Conservation (phyloP, 2,329 filamentous ascomycete species). For the Cladosporium oxysporum region DNA sequence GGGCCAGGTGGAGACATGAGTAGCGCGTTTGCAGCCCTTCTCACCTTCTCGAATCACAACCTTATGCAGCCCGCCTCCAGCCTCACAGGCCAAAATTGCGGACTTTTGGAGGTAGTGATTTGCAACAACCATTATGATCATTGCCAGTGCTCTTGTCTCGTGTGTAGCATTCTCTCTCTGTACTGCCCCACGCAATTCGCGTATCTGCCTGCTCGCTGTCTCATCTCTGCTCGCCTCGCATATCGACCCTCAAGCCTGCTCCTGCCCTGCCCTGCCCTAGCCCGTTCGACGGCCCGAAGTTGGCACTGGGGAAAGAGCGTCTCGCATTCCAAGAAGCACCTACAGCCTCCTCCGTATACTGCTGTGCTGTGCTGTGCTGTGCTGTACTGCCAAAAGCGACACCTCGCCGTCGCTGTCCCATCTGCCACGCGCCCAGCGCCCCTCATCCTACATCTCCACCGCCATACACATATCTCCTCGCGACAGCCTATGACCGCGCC, state of each 20-base stretch:
- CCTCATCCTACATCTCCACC: not conserved
- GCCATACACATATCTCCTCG: not conserved
- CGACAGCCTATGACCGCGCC: conserved; percentile 19
- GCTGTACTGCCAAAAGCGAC: not conserved
- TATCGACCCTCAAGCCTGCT: not conserved
- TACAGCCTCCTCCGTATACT: conserved; percentile 12
- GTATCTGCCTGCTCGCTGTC: not conserved
- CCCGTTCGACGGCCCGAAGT: not conserved
- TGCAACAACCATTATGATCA: not conserved
- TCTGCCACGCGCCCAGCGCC: conserved; percentile 19
- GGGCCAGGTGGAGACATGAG: not conserved
- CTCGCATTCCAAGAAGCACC: conserved; percentile 8
- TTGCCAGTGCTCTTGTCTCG: not conserved
- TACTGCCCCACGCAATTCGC: not conserved
- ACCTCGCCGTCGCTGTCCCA: not conserved
- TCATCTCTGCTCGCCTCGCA: not conserved
- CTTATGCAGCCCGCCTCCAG: not conserved
- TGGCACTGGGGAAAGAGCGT: conserved; percentile 7
- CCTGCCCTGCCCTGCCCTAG: not conserved
- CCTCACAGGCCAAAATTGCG: not conserved
- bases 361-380: not conserved
- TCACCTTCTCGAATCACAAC: not conserved
- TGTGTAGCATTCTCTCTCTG: not conserved
- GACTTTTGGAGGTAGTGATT: not conserved
- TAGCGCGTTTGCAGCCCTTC: not conserved